A percentile compares a stretch with the other conserved stretches of the same genome.
Evolutionary conservation across 108 stramenopile genomes (phyloP).

Genomic region (Fragilaria radians): DNA sequence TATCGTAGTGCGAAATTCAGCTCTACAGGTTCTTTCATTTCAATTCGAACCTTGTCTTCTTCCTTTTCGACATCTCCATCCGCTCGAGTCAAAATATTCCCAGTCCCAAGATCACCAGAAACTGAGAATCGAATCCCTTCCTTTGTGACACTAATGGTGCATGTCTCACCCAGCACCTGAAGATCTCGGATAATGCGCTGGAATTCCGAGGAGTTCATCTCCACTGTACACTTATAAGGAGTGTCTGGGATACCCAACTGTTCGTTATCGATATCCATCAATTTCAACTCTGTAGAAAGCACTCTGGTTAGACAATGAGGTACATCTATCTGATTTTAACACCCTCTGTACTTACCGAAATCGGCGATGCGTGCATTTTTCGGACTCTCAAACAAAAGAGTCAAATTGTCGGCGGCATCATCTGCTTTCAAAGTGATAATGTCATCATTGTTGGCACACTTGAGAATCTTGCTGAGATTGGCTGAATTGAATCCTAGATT

Average conservation of each 20-base stretch:
- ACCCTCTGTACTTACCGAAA: conserved; percentile 69
- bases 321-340: too few species aligned
- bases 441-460: conserved; percentile 97
- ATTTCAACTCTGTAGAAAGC: conserved; percentile 76
- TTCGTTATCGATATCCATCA: conserved; percentile 98
- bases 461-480: conserved; percentile 97
- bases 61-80: conserved; percentile 88
- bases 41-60: conserved; percentile 88
- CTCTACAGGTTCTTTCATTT: conserved; percentile 97
- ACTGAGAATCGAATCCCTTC: conserved; percentile 94
- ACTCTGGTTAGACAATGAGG: neutral
- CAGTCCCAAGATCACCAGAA: conserved; percentile 90
- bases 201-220: conserved; percentile 94
- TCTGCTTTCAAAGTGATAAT: conserved; percentile 94
- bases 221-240: conserved; percentile 96
- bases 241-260: conserved; percentile 98
- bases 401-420: conserved; percentile 83
- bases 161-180: conserved; percentile 95
- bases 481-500: conserved; percentile 90
- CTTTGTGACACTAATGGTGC: conserved; percentile 91
- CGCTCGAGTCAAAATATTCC: conserved; percentile 89
- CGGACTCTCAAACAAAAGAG: conserved; percentile 90
- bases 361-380: conserved; percentile 86
- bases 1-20: conserved; percentile 98
- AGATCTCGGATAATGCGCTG: conserved; percentile 97